phyloP scores from a whole-genome alignment of 306 rosid genomes.

The Gastrolobium bilobum region DNA sequence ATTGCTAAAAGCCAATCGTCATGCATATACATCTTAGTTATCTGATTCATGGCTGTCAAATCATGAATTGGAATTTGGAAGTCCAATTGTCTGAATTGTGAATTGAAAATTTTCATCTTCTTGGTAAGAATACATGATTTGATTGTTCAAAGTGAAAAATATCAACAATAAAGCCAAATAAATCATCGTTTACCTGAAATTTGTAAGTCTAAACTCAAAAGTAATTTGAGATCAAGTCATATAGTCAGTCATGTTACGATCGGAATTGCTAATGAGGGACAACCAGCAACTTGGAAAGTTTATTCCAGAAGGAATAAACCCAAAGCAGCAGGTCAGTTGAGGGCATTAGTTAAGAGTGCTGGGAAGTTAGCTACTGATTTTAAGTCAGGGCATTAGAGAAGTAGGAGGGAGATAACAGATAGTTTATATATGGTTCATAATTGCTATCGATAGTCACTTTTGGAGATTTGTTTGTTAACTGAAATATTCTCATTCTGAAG shows the following conservation, averaged over 20 bases:
- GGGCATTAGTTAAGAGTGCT: too few species aligned
- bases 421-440: too few species aligned
- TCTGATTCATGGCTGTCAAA: not conserved
- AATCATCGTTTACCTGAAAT: not conserved
- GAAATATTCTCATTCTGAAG: too few species aligned
- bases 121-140: not conserved
- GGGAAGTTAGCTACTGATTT: too few species aligned
- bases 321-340: too few species aligned
- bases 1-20: slow-evolving; percentile 26
- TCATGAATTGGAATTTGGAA: not conserved
- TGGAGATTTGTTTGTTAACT: too few species aligned
- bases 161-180: slow-evolving; percentile 16
- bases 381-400: too few species aligned
- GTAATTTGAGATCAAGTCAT: not conserved
- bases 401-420: too few species aligned
- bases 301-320: too few species aligned
- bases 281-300: too few species aligned
- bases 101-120: not conserved
- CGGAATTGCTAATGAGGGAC: too few species aligned
- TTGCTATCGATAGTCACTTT: too few species aligned
- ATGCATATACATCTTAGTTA: not conserved
- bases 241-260: not conserved
- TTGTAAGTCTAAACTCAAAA: slow-evolving; percentile 22
- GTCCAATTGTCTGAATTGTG: not conserved
- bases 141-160: slow-evolving; percentile 11